Evolutionary conservation across 352 stramenopile genomes (phyloP), one percentile per base, ranked within the genome.

Genomic region (Phytophthora lateralis): DNA sequence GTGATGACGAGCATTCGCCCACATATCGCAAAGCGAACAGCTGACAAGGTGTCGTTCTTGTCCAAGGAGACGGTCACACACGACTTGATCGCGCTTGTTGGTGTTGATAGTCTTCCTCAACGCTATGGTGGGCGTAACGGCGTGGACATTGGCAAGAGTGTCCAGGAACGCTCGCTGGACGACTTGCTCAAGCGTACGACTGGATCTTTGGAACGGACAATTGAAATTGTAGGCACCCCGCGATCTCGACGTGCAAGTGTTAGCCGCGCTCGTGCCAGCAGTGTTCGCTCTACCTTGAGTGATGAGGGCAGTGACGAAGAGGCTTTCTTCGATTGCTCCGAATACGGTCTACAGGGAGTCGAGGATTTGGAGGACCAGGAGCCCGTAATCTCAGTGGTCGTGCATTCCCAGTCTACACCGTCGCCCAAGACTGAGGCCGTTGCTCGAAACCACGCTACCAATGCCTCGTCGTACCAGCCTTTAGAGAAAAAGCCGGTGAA

Each of bases 321-420:
- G 53, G 84, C 84, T 6, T 91, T 93, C 39, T 93, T 93, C 42
- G 85, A 93, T 42, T 89, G 73, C 49, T 80, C 73, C 11, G 85
- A 91, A 55, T 93, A 91, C 49, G 85, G 85, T n/a, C 65, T 93
- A 14, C 85, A 90, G 54, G 76, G 82, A 41, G 65, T 78, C 12
- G 61, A 78, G 20, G 80, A 91, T 21, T 37, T 85, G 18, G 77
- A 90, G 38, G 59, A 68, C 15, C 77, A 89, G 27, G 73, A 85
- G 17, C 75, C 83, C 1, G 74, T 81, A 17, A 83, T 90, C 26
- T 89, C 83, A 11, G 85, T 90, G n/a, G 77, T 91, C 34, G 69
- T 90, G 11, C 80, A 91, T 49, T 93, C 84, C 0, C 81, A 88
- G 52, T 48, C 60, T 12, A 79, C 61, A 6, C 20, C 14, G 11